A percentile compares a stretch with the other conserved stretches of the same genome.
Evolutionary conservation across 2,329 filamentous ascomycete genomes (phyloP).

Genomic region (Ophiobolus disseminans): DNA sequence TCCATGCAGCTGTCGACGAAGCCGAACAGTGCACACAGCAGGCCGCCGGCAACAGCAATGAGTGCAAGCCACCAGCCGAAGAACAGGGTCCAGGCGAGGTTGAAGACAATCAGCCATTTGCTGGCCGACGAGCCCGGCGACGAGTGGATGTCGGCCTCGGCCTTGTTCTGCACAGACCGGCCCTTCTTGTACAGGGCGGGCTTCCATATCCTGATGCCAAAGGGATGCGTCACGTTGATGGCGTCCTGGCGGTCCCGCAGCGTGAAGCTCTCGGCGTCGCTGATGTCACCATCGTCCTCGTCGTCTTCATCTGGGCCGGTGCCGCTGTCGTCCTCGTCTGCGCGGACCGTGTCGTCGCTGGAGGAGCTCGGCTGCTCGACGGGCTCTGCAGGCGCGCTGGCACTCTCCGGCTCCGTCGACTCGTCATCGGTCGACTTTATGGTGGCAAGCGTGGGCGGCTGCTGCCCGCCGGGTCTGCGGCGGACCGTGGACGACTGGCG

Average conservation of each 20-base stretch:
- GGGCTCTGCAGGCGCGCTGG: conserved; percentile 30
- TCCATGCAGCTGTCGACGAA: conserved; percentile 79
- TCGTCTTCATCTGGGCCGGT: conserved; percentile 62
- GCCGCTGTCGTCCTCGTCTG: conserved; percentile 53
- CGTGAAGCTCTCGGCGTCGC: conserved; percentile 97
- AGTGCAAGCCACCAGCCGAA: conserved; percentile 97
- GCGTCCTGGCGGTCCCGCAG: conserved; percentile 95
- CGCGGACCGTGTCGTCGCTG: conserved; percentile 49
- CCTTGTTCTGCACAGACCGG: conserved; percentile 93
- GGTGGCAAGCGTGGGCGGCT: conserved; percentile 53
- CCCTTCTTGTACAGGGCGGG: conserved; percentile 97
- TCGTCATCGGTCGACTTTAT: conserved; percentile 60
- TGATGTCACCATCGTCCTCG: conserved; percentile 75
- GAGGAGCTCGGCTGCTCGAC: conserved; percentile 40
- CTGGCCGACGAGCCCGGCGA: conserved; percentile 87
- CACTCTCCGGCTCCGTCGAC: conserved; percentile 42
- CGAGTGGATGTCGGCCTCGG: conserved; percentile 96
- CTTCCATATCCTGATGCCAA: conserved; percentile 99
- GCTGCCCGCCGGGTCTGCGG: conserved; percentile 56
- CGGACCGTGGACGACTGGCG: conserved; percentile 60
- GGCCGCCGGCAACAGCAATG: conserved; percentile 74
- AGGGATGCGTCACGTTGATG: conserved; percentile 98
- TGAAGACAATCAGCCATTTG: conserved; percentile 84
- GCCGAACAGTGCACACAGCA: conserved; percentile 80
- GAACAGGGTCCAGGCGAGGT: conserved; percentile 84